Evolutionary conservation across 805 yeast genomes (phyloP).

Genomic region (Jamesozyma piceae): DNA sequence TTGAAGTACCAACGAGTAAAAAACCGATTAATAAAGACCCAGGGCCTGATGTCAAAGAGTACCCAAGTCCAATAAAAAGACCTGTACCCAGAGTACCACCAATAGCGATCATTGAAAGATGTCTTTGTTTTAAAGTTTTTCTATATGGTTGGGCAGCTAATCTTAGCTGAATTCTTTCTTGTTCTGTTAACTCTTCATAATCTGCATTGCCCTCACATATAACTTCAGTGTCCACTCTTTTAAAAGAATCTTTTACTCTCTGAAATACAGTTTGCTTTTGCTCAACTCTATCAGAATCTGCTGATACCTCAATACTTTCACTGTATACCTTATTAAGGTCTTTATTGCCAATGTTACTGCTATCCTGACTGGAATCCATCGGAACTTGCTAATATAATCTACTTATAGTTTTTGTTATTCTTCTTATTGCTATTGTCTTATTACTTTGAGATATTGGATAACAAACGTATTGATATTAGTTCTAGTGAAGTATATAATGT

Average conservation of each 20-base stretch:
- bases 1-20: constrained; percentile 39
- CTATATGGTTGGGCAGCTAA: constrained; percentile 6
- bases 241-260: constrained; percentile 3
- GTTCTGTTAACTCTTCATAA: not conserved
- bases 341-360: no score
- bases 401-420: no score
- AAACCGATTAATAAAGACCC: constrained; percentile 43
- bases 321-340: not conserved
- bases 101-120: constrained; percentile 26
- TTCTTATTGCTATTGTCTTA: no score
- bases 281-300: not conserved
- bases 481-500: no score
- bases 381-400: no score
- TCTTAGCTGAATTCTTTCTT: constrained; percentile 1
- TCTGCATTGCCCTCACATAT: not conserved
- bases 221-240: not conserved
- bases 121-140: constrained; percentile 17
- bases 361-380: no score
- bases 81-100: constrained; percentile 30
- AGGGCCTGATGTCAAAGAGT: constrained; percentile 44
- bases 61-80: constrained; percentile 27
- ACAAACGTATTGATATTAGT: no score
- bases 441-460: no score
- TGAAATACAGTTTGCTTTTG: not conserved
- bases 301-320: not conserved